Evolutionary conservation across 148 eudicot species (phyloP), one percentile per base, ranked within the genome.

Genomic region (Dysphania ambrosioides): DNA sequence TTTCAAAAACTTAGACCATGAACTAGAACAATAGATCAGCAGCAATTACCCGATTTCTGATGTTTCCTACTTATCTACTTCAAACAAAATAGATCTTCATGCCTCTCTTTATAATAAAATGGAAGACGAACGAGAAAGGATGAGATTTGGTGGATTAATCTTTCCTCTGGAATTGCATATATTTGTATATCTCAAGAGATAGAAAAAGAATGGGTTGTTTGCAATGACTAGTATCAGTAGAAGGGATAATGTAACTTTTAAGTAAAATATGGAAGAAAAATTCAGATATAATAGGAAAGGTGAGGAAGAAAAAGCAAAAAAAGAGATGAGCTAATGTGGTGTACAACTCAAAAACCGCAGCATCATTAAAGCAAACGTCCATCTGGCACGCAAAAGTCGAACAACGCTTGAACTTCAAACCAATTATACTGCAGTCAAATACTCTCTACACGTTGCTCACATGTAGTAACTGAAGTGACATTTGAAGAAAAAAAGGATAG

Each of bases 331-430:
- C 44, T 30, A 23, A 9, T 38, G 63, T 66, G 32, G 66, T 66
- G 63, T 78, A 55, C 75, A 65, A 71, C 76, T 71, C 44, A 55
- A 72, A 73, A 79, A 31, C 61, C 8, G 41, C 53, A 32, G 69
- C 64, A 67, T 32, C 36, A 74, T 66, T 66, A 72, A 57, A 72
- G 15, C 42, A 72, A 66, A 58, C 21, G 60, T 23, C 56, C 55
- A 67, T 41, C 62, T 5, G 2, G 21, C 21, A 59, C 27, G 10
- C 55, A 65, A 29, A 12, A 18, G 35, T 61, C 30, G 9, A 42
- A 21, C 12, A 40, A 38, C 19, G 10, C 10, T 21, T 10, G 8
- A 73, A 29, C 30, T 42, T 61, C 69, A 69, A 61, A 44, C 44
- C 44, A 31, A 2, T 2, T 35, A 73, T 60, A 60, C 76, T 40